These are phyloP conservation scores for Daldinia bambusicola DNA, from an alignment of 495 filamentous ascomycete species.

Conservation along the genomic window DNA sequence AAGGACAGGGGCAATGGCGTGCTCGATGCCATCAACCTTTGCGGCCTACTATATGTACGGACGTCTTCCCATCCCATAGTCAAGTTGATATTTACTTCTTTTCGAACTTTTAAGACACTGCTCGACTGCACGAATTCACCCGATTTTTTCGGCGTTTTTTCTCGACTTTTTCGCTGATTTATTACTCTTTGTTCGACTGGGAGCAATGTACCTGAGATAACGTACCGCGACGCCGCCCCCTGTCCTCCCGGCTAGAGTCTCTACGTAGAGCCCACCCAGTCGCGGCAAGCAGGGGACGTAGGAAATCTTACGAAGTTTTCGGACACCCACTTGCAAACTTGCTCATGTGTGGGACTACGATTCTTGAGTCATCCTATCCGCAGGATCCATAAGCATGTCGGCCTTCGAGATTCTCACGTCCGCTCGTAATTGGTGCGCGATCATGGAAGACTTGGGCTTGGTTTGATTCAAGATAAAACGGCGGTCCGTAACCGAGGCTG, in stretches of 20 bases:
- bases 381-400: conserved; percentile 13
- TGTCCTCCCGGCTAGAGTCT: background rate
- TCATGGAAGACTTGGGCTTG: background rate
- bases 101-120: background rate
- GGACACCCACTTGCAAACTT: conserved; percentile 23
- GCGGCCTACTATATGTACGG: conserved; percentile 33
- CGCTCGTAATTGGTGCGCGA: conserved; percentile 9
- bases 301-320: conserved; percentile 16
- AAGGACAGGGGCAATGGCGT: conserved; percentile 38
- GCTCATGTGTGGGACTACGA: conserved; percentile 25
- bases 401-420: conserved; percentile 9
- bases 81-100: conserved; percentile 5
- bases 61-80: conserved; percentile 24
- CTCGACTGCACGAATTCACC: conserved; percentile 14
- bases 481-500: background rate
- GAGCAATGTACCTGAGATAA: background rate
- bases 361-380: background rate
- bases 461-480: background rate
- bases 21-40: conserved; percentile 32
- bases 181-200: background rate
- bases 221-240: background rate
- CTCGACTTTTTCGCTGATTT: conserved; percentile 6
- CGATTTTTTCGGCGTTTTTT: conserved; percentile 25
- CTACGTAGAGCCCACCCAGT: conserved; percentile 2
- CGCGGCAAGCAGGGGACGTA: conserved; percentile 3